Conservation (phyloP, 1,139 yeast species). For the Chernovozyma aurita region DNA sequence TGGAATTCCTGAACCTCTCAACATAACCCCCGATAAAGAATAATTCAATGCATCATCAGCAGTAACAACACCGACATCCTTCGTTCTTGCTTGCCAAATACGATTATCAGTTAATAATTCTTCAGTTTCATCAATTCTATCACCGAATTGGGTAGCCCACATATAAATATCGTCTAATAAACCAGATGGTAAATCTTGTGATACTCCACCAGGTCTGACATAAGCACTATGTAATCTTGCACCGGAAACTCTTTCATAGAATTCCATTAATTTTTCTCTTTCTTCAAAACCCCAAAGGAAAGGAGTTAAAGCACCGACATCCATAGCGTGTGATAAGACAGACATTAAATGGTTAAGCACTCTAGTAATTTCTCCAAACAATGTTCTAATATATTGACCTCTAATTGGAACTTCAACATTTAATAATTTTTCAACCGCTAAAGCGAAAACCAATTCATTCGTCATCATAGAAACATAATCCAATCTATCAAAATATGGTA, state of each 20-base stretch:
- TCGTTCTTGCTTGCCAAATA: constrained; percentile 88
- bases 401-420: constrained; percentile 83
- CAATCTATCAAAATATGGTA: constrained; percentile 84
- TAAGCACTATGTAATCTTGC: constrained; percentile 88
- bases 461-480: constrained; percentile 94
- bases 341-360: constrained; percentile 85
- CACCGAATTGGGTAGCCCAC: constrained; percentile 97
- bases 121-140: constrained; percentile 86
- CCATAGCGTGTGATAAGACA: constrained; percentile 86
- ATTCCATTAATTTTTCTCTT: constrained; percentile 90
- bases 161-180: constrained; percentile 84
- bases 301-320: constrained; percentile 91
- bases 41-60: constrained; percentile 87
- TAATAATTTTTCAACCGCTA: constrained; percentile 81
- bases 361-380: constrained; percentile 87
- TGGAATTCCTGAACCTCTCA: constrained; percentile 87
- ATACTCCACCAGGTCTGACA: constrained; percentile 89
- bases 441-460: constrained; percentile 79
- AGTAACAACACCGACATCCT: constrained; percentile 73
- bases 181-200: constrained; percentile 85
- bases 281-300: constrained; percentile 95
- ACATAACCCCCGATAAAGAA: constrained; percentile 82
- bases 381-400: constrained; percentile 78
- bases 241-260: constrained; percentile 87
- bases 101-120: constrained; percentile 87